Conservation (phyloP, 179 eudicot species). For the Silene coronaria region DNA sequence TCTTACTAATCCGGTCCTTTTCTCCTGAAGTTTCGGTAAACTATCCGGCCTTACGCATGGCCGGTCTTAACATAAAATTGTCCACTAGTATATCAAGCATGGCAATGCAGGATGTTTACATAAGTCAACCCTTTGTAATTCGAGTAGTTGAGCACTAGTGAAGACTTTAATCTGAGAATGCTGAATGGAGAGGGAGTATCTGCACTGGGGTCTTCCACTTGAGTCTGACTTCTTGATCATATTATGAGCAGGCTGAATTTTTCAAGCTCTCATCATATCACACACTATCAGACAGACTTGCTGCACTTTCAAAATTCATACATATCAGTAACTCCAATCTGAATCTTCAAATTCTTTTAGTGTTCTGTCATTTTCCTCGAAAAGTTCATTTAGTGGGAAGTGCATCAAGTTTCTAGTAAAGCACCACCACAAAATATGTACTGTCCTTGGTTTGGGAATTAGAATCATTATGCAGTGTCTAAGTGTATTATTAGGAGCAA, state of each 20-base stretch:
- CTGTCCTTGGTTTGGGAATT: neutral
- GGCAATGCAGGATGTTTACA: neutral
- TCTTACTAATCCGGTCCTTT: too few species aligned
- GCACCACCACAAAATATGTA: conserved; percentile 1
- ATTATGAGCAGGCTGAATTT: neutral
- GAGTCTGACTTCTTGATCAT: neutral
- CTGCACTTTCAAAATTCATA: neutral
- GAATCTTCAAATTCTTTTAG: neutral
- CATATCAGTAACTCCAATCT: neutral
- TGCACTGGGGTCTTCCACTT: conserved; percentile 2
- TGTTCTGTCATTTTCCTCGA: neutral
- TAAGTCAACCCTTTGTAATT: neutral
- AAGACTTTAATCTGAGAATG: neutral
- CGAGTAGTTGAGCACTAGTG: neutral
- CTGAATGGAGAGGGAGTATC: neutral
- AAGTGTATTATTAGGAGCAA: neutral
- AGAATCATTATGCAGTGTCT: neutral
- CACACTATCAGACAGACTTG: neutral
- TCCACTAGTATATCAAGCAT: too few species aligned
- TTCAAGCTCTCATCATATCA: neutral
- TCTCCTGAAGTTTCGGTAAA: neutral
- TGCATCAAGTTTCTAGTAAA: neutral
- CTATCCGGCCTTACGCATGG: neutral
- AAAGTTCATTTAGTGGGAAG: neutral
- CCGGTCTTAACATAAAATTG: too few species aligned